Evolutionary conservation across 495 filamentous ascomycete genomes (phyloP), one percentile per base, ranked within the genome.

Genomic region (Coniosporium apollinis): DNA sequence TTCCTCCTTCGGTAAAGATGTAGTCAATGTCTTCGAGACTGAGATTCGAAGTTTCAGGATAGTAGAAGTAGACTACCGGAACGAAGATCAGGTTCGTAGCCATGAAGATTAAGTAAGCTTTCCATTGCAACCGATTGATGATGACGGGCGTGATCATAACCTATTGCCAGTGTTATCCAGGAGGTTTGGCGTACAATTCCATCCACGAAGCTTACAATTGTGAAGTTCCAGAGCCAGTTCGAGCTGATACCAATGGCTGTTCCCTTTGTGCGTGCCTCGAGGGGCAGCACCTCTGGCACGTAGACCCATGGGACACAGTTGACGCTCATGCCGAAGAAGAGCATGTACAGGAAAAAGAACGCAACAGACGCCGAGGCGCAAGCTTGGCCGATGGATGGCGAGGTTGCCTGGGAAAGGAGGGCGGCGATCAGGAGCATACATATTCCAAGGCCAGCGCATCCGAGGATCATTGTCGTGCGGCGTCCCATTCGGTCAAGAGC

Each of bases 401-500:
- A 59, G 14, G 48, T 54, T 37, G 61, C 56, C 40, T 63, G 66
- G 19, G 61, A 62, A 22, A 69, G 57, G 1, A 69, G 54, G 28
- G 65, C 58, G 1, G 65, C 53, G 19, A 69, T 63, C 44, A 72
- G 48, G 50, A 69, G 58, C 59, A 70, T 53, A 29, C 56, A 62
- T 17, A 72, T 43, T 0, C 55, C 59, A 1, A 69, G 54, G 10
- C 62, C 66, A 15, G 61, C 48, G 0, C 58, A 65, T 5, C 67
- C 67, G 41, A 58, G 61, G 49, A 75, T 72, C 66, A 74, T 70
- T 5, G 69, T 64, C 26, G 63, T 58, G 17, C 70, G 61, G 21
- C 69, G 38, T 15, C 47, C 52, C 25, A 47, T 42, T 13, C 30
- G 49, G 45, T 72, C 69, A 21, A 67, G 49, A 39, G 59, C 52